Conservation (phyloP, 352 stramenopile species). For the Paralagenidium karlingii region DNA sequence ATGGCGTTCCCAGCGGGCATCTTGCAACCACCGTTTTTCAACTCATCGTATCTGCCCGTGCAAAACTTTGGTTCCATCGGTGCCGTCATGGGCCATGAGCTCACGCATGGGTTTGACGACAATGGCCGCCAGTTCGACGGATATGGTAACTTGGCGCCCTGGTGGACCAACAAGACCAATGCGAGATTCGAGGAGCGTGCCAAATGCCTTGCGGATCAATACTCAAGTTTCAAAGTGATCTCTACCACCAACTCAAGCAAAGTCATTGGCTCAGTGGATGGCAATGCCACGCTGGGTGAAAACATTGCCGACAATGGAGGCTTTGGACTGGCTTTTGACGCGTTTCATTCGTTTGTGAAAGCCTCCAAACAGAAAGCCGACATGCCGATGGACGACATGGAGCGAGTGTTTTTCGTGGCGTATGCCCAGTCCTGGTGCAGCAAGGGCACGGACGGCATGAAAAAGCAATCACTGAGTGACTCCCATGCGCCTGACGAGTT, state of each 20-base stretch:
- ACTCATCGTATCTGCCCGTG: slow-evolving; percentile 58
- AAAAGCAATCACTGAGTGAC: slow-evolving; percentile 27
- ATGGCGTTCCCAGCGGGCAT: slow-evolving; percentile 96
- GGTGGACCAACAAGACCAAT: slow-evolving; percentile 84
- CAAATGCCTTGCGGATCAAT: slow-evolving; percentile 56
- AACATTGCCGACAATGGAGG: slow-evolving; percentile 81
- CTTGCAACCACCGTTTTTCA: slow-evolving; percentile 91
- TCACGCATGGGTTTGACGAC: slow-evolving; percentile 94
- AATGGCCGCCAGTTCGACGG: slow-evolving; percentile 83
- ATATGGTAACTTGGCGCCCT: slow-evolving; percentile 86
- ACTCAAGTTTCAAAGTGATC: slow-evolving; percentile 23
- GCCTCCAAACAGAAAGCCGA: too few species aligned
- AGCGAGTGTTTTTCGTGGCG: slow-evolving; percentile 63
- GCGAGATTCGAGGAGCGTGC: slow-evolving; percentile 51
- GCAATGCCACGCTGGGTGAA: slow-evolving; percentile 66
- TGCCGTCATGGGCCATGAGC: slow-evolving; percentile 90
- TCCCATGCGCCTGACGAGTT: slow-evolving; percentile 52
- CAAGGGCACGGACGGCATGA: slow-evolving; percentile 29
- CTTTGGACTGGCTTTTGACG: slow-evolving; percentile 52
- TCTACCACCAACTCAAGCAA: slow-evolving; percentile 23
- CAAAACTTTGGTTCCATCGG: slow-evolving; percentile 92
- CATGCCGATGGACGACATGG: neutral
- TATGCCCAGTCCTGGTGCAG: slow-evolving; percentile 64
- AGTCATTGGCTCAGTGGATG: slow-evolving; percentile 54
- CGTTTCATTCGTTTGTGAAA: too few species aligned